These are phyloP conservation scores for Hypoxylon sp. DNA, from an alignment of 2,329 filamentous ascomycete species.

Conservation along the genomic window DNA sequence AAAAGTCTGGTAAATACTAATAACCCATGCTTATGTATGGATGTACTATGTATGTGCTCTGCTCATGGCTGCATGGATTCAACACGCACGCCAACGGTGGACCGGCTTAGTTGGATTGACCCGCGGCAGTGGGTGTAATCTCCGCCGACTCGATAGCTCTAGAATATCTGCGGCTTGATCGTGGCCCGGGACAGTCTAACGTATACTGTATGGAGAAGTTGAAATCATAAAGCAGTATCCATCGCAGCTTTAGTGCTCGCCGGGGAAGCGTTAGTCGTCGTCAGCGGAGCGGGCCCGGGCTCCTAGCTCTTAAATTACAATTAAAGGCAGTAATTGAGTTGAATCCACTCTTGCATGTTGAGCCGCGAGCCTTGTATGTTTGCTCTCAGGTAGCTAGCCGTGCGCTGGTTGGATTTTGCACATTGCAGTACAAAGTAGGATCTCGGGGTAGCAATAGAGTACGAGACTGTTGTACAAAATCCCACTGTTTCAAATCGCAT, in stretches of 20 bases:
- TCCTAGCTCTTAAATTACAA: slow-evolving; percentile 33
- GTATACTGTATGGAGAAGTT: slow-evolving; percentile 52
- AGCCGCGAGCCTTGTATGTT: slow-evolving; percentile 32
- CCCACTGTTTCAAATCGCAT: slow-evolving; percentile 31
- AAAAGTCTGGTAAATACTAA: slow-evolving; percentile 26
- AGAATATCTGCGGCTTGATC: slow-evolving; percentile 47
- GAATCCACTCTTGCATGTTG: slow-evolving; percentile 9
- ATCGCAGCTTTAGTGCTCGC: slow-evolving; percentile 21
- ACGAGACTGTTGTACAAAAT: slow-evolving; percentile 40
- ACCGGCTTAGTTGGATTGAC: slow-evolving; percentile 53
- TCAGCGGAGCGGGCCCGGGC: slow-evolving; percentile 38
- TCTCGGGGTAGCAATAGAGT: slow-evolving; percentile 24
- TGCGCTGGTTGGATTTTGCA: slow-evolving; percentile 9
- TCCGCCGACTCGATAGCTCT: slow-evolving; percentile 46
- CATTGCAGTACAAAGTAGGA: slow-evolving; percentile 21
- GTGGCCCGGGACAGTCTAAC: slow-evolving; percentile 41
- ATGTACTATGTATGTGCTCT: slow-evolving; percentile 1
- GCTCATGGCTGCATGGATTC: slow-evolving; percentile 47
- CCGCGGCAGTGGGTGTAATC: slow-evolving; percentile 57
- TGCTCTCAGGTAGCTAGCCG: slow-evolving; percentile 27
- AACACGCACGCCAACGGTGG: slow-evolving; percentile 26
- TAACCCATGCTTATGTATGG: slow-evolving; percentile 20
- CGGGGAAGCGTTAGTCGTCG: slow-evolving; percentile 34
- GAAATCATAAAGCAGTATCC: slow-evolving; percentile 31
- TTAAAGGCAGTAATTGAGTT: neutral